phyloP scores from a whole-genome alignment of 306 rosid genomes.

The Fagus crenata region DNA sequence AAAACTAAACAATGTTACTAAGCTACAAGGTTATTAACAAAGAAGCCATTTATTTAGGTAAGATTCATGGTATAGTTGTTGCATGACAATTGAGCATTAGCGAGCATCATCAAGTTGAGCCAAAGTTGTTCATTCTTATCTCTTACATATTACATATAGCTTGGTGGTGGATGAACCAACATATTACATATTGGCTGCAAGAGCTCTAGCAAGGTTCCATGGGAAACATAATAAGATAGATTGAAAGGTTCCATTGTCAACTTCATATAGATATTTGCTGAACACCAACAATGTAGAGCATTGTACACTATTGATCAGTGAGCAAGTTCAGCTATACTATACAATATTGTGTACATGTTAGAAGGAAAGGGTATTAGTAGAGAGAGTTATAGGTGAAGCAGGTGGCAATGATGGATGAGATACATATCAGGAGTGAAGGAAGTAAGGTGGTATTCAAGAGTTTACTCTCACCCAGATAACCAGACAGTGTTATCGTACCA shows the following conservation, averaged over 20 bases:
- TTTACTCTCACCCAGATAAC: slow-evolving; percentile 56
- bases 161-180: no score
- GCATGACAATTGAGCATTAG: no score
- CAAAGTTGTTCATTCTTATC: no score
- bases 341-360: slow-evolving; percentile 24
- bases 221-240: not conserved
- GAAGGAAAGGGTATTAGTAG: slow-evolving; percentile 41
- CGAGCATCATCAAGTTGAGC: no score
- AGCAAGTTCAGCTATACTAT: slow-evolving; percentile 11
- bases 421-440: slow-evolving; percentile 67
- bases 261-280: not conserved
- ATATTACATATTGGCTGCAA: no score
- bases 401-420: slow-evolving; percentile 72
- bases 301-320: slow-evolving; percentile 12
- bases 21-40: no score
- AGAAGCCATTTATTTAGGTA: no score
- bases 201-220: not conserved
- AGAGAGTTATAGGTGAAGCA: slow-evolving; percentile 82
- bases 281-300: not conserved
- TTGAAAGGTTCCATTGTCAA: not conserved
- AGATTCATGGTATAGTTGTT: no score
- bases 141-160: no score
- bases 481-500: slow-evolving; percentile 74
- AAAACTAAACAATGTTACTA: no score
- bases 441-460: slow-evolving; percentile 66